Evolutionary conservation across 306 rosid genomes (phyloP).

Genomic region (Bauhinia variegata): DNA sequence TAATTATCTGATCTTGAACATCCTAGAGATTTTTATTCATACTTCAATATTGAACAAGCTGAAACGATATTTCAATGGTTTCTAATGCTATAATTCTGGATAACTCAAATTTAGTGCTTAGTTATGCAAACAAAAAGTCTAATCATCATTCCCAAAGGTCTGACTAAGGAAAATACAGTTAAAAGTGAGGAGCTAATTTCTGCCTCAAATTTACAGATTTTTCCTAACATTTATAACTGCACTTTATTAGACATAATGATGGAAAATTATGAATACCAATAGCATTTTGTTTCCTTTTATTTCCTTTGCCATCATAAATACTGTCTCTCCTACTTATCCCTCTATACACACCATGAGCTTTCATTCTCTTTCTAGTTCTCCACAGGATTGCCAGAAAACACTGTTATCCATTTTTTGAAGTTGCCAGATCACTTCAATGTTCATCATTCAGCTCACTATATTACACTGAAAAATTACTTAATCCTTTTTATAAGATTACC

Average conservation of each 20-base stretch:
- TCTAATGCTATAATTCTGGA: background rate
- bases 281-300: too few species aligned
- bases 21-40: too few species aligned
- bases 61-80: background rate
- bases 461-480: too few species aligned
- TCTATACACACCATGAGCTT: background rate
- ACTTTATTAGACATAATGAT: too few species aligned
- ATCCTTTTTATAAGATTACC: too few species aligned
- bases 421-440: too few species aligned
- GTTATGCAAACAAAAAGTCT: background rate
- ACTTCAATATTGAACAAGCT: too few species aligned
- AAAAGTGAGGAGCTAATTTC: background rate
- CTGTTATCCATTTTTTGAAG: too few species aligned
- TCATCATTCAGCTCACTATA: too few species aligned
- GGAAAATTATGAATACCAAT: background rate
- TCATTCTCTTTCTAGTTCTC: background rate
- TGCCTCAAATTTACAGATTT: background rate
- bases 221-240: background rate
- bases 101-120: background rate
- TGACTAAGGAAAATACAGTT: background rate
- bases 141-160: background rate
- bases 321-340: background rate
- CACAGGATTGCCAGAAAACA: background rate
- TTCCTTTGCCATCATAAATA: background rate
- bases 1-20: too few species aligned